Evolutionary conservation across 1,139 yeast genomes (phyloP).

Genomic region (Pichia sp.): DNA sequence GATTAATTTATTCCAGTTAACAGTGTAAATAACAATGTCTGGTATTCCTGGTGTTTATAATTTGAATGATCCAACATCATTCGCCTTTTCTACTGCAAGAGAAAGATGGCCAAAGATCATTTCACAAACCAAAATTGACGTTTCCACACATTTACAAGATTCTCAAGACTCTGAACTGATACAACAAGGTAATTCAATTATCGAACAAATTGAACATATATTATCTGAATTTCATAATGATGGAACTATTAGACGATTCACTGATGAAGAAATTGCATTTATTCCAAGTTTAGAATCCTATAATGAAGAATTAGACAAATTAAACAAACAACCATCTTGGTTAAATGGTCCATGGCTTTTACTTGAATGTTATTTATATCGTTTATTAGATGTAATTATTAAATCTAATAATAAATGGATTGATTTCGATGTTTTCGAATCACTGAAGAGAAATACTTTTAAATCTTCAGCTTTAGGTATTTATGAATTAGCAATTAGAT

Average conservation of each 20-base stretch:
- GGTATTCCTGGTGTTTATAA: slow-evolving; percentile 31
- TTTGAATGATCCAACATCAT: slow-evolving; percentile 68
- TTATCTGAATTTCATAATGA: slow-evolving; percentile 41
- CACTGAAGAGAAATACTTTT: slow-evolving; percentile 69
- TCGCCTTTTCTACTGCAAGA: slow-evolving; percentile 74
- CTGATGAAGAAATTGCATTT: slow-evolving; percentile 21
- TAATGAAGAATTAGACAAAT: slow-evolving; percentile 36
- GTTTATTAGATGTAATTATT: slow-evolving; percentile 49
- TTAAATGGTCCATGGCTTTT: slow-evolving; percentile 87
- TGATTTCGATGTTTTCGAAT: slow-evolving; percentile 63
- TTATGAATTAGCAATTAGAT: slow-evolving; percentile 71
- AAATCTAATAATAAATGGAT: slow-evolving; percentile 42
- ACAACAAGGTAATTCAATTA: slow-evolving; percentile 19
- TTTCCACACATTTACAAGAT: slow-evolving; percentile 31
- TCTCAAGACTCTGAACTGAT: slow-evolving; percentile 8
- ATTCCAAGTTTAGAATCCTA: slow-evolving; percentile 45
- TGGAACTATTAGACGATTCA: slow-evolving; percentile 38
- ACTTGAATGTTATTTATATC: slow-evolving; percentile 79
- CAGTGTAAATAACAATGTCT: slow-evolving; percentile 2
- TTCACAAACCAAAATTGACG: slow-evolving; percentile 54
- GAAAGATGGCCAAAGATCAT: slow-evolving; percentile 86
- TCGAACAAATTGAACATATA: slow-evolving; percentile 23
- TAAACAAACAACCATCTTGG: slow-evolving; percentile 48
- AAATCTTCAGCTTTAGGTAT: slow-evolving; percentile 72
- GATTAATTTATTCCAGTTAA: too few relatives aligned